Evolutionary conservation across 78 protist genomes (phyloP).

Genomic region (Dictyostelium intermedium): DNA sequence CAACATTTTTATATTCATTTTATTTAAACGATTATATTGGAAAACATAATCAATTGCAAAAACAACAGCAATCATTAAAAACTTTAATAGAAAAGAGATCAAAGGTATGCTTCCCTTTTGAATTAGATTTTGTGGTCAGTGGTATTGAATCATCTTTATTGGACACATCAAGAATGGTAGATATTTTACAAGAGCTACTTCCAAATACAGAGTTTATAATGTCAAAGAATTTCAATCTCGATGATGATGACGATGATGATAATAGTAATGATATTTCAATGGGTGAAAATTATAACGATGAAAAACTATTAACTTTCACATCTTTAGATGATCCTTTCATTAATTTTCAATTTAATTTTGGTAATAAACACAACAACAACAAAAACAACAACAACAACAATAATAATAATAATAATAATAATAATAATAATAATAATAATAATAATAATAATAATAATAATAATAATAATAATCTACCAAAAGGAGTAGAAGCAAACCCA

Average conservation of each 20-base stretch:
- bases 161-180: not conserved
- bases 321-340: not conserved
- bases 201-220: not conserved
- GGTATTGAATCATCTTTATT: not conserved
- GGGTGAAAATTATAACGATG: too few species aligned
- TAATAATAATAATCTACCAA: too few species aligned
- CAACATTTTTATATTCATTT: slow-evolving; percentile 1
- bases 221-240: not conserved
- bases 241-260: not conserved
- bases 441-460: too few species aligned
- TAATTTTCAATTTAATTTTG: not conserved
- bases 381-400: not conserved
- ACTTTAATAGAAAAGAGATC: not conserved
- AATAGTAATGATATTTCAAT: not conserved
- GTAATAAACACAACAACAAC: not conserved
- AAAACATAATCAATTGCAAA: not conserved
- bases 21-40: not conserved
- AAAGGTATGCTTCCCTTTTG: not conserved
- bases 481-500: too few species aligned
- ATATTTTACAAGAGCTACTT: not conserved
- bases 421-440: too few species aligned
- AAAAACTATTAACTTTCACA: not conserved
- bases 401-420: too few species aligned
- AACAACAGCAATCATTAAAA: not conserved
- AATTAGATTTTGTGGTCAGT: not conserved